Percentiles rank a stretch among this genome's conserved stretches.
Conservation (phyloP, 139 green algal species). For the Micractinium conductrix region DNA sequence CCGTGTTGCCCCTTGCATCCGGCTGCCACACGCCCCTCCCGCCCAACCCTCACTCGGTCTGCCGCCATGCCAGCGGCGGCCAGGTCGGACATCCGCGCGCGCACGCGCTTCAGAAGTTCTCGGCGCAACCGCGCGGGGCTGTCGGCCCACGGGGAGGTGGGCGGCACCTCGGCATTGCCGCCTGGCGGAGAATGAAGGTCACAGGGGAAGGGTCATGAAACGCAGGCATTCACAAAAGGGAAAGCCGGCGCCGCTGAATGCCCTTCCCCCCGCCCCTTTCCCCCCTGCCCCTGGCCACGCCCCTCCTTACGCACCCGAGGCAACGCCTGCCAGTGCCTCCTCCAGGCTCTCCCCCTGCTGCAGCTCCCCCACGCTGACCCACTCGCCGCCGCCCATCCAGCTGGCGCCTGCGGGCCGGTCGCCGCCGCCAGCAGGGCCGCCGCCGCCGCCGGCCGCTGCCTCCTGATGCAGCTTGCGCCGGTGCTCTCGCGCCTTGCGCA, state of each 20-base stretch:
- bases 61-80: slow-evolving; percentile 33
- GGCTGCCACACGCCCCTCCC: too few relatives aligned
- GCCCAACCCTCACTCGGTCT: slow-evolving; percentile 49
- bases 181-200: neutral
- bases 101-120: slow-evolving; percentile 50
- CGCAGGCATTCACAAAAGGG: too few relatives aligned
- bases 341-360: slow-evolving; percentile 49
- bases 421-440: neutral
- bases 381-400: slow-evolving; percentile 42
- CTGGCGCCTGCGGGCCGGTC: neutral
- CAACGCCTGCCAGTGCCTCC: slow-evolving; percentile 15
- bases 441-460: neutral
- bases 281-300: too few relatives aligned
- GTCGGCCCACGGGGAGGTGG: neutral
- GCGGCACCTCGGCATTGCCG: neutral
- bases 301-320: too few relatives aligned
- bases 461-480: slow-evolving; percentile 37
- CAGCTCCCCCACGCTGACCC: slow-evolving; percentile 71
- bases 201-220: too few relatives aligned
- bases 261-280: too few relatives aligned
- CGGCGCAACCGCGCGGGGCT: slow-evolving; percentile 38
- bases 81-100: slow-evolving; percentile 34
- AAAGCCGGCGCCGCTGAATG: too few relatives aligned
- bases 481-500: slow-evolving; percentile 47
- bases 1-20: too few relatives aligned